Conservation (phyloP, 2,329 filamentous ascomycete species). For the Colletotrichum abscissum region DNA sequence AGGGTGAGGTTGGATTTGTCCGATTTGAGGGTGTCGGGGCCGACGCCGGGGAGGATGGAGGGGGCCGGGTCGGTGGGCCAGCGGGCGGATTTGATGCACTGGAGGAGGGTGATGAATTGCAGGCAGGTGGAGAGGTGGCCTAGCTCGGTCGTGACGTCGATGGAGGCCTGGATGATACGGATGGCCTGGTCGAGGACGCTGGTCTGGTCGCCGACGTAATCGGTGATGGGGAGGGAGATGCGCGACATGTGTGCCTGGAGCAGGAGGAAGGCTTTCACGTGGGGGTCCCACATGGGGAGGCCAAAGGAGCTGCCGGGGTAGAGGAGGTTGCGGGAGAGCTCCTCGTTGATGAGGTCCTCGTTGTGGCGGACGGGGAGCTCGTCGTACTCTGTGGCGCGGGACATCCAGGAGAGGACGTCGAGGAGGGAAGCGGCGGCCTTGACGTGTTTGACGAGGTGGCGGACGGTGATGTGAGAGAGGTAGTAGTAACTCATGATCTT, state of each 20-base stretch:
- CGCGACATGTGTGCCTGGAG: slow-evolving; percentile 96
- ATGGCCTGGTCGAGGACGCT: slow-evolving; percentile 94
- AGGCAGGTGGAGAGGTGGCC: slow-evolving; percentile 81
- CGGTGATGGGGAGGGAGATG: slow-evolving; percentile 90
- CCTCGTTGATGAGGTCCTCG: slow-evolving; percentile 95
- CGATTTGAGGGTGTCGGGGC: slow-evolving; percentile 53
- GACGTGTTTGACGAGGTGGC: slow-evolving; percentile 81
- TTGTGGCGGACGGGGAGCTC: slow-evolving; percentile 98
- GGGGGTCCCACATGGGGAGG: slow-evolving; percentile 97
- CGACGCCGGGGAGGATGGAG: slow-evolving; percentile 82
- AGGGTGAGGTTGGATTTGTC: slow-evolving; percentile 52
- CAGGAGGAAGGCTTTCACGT: slow-evolving; percentile 94
- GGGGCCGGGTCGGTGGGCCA: slow-evolving; percentile 88
- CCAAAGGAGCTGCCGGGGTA: slow-evolving; percentile 69
- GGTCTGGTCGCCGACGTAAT: slow-evolving; percentile 95
- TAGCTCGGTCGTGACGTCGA: slow-evolving; percentile 94
- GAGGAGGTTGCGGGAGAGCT: slow-evolving; percentile 85
- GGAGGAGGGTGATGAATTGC: slow-evolving; percentile 86
- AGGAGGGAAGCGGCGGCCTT: slow-evolving; percentile 81
- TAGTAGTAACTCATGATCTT: slow-evolving; percentile 99
- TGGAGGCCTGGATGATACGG: slow-evolving; percentile 94
- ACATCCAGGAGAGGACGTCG: slow-evolving; percentile 93
- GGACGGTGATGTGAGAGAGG: slow-evolving; percentile 92
- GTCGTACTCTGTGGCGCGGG: slow-evolving; percentile 92
- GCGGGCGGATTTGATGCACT: slow-evolving; percentile 90